Evolutionary conservation across 2,329 filamentous ascomycete genomes (phyloP), one percentile per base, ranked within the genome.

Genomic region (Penicillium sp.): DNA sequence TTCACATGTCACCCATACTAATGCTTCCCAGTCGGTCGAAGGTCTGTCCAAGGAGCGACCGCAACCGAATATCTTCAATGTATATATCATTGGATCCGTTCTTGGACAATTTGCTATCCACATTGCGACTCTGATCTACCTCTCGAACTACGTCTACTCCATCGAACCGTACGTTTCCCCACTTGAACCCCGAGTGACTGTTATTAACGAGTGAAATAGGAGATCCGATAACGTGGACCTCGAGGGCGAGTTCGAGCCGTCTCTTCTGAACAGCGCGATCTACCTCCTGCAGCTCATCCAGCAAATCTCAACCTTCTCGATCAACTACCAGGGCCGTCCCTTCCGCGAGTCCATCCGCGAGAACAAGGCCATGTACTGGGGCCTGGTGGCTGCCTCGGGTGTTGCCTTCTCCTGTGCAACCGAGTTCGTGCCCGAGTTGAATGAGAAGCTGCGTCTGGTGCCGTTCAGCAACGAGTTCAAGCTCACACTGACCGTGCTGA

Each of bases 311-410:
- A 98, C 93, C 3, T 98, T 98, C 65, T 91, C 93, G 53, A 95
- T 98, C 78, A 98, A 98, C 78, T 98, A 98, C 77, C 93, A 98
- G 73, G 93, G 93, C 51, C 87, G 93, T 8, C 93, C 93, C 10
- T 98, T 98, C 86, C 88, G 93, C 52, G 93, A 98, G 74, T 88
- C 87, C 20, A 89, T 98, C 58, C 86, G 87, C 4, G 93, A 96
- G 75, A 98, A 98, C 78, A 87, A 84, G 71, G 90, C 89, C 69
- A 98, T 98, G 93, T 98, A 93, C 77, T 98, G 88, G 79, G 93
- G 93, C 52, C 89, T 98, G 48, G 76, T 98, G 35, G 87, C 87
- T 57, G 92, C 96, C 13, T 89, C 89, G 0, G 89, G 79, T 37
- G 88, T 98, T 27, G 92, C 93, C 5, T 97, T 98, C 72, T 86